phyloP scores from a whole-genome alignment of 495 filamentous ascomycete species.

The Penicillium crystallinum region DNA sequence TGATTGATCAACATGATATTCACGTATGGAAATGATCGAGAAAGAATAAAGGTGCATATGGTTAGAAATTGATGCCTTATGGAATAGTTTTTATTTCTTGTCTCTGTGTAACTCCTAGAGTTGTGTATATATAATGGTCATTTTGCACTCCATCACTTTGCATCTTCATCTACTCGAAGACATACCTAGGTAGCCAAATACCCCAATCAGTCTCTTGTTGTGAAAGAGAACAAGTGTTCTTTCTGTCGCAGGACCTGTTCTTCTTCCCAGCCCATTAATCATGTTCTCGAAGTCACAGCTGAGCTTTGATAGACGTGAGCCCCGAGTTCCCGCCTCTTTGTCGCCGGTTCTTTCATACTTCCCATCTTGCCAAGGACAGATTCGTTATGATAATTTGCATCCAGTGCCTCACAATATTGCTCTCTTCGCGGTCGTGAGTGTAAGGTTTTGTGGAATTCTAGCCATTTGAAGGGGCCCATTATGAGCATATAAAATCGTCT shows the following conservation, averaged over 20 bases:
- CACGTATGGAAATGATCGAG: constrained; percentile 12
- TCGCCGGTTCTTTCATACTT: not conserved
- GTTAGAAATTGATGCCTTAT: constrained; percentile 11
- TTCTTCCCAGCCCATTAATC: not conserved
- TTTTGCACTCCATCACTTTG: not conserved
- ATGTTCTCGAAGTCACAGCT: not conserved
- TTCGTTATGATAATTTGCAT: too few relatives aligned
- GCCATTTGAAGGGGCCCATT: too few relatives aligned
- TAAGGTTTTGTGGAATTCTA: too few relatives aligned
- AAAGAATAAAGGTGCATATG: constrained; percentile 11
- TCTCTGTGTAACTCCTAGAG: not conserved
- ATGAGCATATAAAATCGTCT: too few relatives aligned
- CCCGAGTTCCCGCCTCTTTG: not conserved
- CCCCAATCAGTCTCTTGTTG: not conserved
- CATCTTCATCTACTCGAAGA: not conserved
- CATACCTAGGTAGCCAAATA: not conserved
- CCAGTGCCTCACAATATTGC: too few relatives aligned
- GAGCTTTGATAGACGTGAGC: not conserved
- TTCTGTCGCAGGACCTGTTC: not conserved
- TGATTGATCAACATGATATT: constrained; percentile 11
- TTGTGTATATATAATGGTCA: not conserved
- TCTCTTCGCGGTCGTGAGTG: too few relatives aligned
- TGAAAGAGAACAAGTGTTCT: not conserved
- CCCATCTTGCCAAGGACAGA: too few relatives aligned
- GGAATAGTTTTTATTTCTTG: constrained; percentile 3